Evolutionary conservation across 805 yeast genomes (phyloP), one percentile per base, ranked within the genome.

Genomic region (Ogataea thermomethanolica): DNA sequence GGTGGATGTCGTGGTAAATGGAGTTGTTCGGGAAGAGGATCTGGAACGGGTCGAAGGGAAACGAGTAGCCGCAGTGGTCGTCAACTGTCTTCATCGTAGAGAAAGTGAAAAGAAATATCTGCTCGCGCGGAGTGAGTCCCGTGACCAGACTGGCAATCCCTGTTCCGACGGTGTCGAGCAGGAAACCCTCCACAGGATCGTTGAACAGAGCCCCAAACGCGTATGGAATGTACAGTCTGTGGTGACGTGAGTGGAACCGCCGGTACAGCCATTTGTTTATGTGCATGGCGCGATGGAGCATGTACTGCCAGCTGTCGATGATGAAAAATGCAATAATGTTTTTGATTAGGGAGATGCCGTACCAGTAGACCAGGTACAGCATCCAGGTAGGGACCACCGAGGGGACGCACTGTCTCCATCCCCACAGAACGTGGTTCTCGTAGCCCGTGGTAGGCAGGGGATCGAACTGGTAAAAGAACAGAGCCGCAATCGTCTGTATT

Each of bases 31-130:
- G 98, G 76, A 93, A 93, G 15, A 91, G 41, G 30, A 79, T 59
- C 70, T 93, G 99, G 73, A 93, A 84, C 15, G 90, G 79, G 63
- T 93, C 99, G 61, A 70, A 84, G 11, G 98, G 98, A 41, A 93
- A 70, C 22, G 90, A 79, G 63, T 91, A 93, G n/a, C 99, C 99
- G 64, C 98, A 93, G 65, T 93, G 99, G 62, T 93, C 99, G 61
- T 93, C 98, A 35, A 93, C 96, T 1, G 99, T 93, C 64, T 93
- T 93, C 76, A 93, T 64, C 2, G 99, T 93, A 11, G 96, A 86
- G 61, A 93, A 87, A 2, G 91, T 79, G 65, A 72, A 93, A 40
- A 93, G 67, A 9, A 84, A 50, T 15, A 84, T 67, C 37, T 82
- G 69, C 65, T 93, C 98, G 43, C 96, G 78, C 34, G 88, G 84